Base-by-base conservation (phyloP, 1,284 basidiomycete genomes). In the Tilletia indica region DNA sequence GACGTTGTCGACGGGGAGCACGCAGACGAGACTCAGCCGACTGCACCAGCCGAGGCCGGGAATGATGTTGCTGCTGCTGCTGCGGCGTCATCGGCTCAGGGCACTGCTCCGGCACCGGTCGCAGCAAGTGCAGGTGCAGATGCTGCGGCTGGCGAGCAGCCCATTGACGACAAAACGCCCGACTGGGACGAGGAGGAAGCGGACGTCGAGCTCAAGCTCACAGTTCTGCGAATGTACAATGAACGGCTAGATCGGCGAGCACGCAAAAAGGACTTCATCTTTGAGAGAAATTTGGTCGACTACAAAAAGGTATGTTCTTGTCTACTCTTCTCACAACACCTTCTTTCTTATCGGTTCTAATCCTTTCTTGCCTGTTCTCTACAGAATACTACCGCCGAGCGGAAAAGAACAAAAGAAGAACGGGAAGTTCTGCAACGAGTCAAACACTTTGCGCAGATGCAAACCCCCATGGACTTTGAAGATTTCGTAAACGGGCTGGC, bases 391-490 rank as follows among this genome's bases (percentile, higher is more conserved):
- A 92, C 92, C 9, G 89, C 89, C 0, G 97, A 99, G 77, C 92
- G 94, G 85, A 96, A 95, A 83, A 88, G 93, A 25, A 89, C 89
- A 16, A 92, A 93, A 79, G 96, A 98, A 74, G 95, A 98, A 81
- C 90, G 92, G 77, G 96, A 99, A 75, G 89, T 98, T 70, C 85
- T 95, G 25, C 90, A 93, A 79, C 90, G 95, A 47, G 88, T 96
- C 74, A 92, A 95, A 79, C 93, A 94, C 19, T 97, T 98, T 85
- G 91, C 96, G 34, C 91, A 92, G 72, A 87, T 98, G 64, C 94
- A 97, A 85, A 96, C 94, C 0, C 91, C 93, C 0, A 89, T 92
- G 72, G 95, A 99, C 83, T 97, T 93, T 79, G 96, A 99, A 82
- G 87, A 88, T 2, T 92, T 99, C 80, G 88, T 92, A 39, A 89